phyloP scores from a whole-genome alignment of 176 grass and related monocot species.

The Bonia amplexicaulis region DNA sequence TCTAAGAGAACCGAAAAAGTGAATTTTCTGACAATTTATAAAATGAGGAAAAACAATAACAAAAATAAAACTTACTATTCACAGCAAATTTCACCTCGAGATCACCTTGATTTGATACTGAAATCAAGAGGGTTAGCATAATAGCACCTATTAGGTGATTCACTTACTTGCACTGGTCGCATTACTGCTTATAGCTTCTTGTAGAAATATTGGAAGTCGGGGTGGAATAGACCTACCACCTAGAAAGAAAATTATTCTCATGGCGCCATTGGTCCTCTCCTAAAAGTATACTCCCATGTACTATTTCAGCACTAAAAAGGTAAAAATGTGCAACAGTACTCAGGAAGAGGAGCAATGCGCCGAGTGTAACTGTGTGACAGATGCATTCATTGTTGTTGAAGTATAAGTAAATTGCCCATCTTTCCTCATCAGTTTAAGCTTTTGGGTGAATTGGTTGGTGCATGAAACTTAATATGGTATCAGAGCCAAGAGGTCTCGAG shows the following conservation, averaged over 20 bases:
- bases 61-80: background rate
- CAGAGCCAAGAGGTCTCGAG: too few species aligned
- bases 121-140: background rate
- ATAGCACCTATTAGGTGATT: background rate
- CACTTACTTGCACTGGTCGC: background rate
- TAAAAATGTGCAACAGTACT: background rate
- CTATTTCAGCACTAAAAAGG: background rate
- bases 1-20: background rate
- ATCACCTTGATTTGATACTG: background rate
- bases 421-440: too few species aligned
- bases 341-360: background rate
- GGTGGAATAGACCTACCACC: slow-evolving; percentile 7
- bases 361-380: background rate
- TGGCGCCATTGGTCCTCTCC: background rate
- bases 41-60: background rate
- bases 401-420: too few species aligned
- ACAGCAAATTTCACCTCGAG: background rate
- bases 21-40: background rate
- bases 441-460: too few species aligned
- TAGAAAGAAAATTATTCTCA: slow-evolving; percentile 23
- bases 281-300: background rate
- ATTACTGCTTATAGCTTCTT: background rate
- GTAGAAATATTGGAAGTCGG: background rate
- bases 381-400: background rate
- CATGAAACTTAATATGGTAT: too few species aligned